These are phyloP conservation scores for Torulaspora gathmanii DNA, from an alignment of 805 yeast species.

Conservation along the genomic window DNA sequence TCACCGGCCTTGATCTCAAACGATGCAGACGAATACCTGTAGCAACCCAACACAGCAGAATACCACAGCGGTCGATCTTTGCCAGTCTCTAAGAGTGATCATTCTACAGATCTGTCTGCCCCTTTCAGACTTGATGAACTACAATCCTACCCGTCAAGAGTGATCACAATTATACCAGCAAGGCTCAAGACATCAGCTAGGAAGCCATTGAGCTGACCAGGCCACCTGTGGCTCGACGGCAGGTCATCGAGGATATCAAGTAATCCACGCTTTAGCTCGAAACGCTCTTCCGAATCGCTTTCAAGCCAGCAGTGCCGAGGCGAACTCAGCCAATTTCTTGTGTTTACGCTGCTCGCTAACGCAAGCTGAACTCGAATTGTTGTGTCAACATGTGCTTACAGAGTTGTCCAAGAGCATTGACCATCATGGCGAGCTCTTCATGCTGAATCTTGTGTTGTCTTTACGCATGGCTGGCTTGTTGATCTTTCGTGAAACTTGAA, in stretches of 20 bases:
- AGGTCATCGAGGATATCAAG: no score
- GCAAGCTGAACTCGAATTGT: not conserved
- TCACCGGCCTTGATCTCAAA: not conserved
- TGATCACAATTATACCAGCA: not conserved
- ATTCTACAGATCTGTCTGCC: conserved; percentile 1
- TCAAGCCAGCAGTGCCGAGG: not conserved
- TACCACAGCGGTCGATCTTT: not conserved
- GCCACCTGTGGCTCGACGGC: no score
- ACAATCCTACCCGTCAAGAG: conserved; percentile 1
- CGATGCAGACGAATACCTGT: not conserved
- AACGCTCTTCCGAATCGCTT: no score
- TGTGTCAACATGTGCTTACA: no score
- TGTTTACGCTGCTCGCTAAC: not conserved
- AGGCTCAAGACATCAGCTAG: not conserved
- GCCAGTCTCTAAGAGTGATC: not conserved
- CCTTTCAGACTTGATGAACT: conserved; percentile 1
- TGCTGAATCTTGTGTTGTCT: not conserved
- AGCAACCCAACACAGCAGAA: not conserved
- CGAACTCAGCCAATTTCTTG: not conserved
- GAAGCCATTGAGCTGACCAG: not conserved
- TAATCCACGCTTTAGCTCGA: no score
- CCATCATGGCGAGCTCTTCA: not conserved
- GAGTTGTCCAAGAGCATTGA: not conserved
- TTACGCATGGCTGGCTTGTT: conserved; percentile 9
- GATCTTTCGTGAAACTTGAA: conserved; percentile 1